Percentiles rank a stretch among this genome's conserved stretches.
phyloP scores from a whole-genome alignment of 2,329 filamentous ascomycete species.

The Dothidotthia symphoricarpi region DNA sequence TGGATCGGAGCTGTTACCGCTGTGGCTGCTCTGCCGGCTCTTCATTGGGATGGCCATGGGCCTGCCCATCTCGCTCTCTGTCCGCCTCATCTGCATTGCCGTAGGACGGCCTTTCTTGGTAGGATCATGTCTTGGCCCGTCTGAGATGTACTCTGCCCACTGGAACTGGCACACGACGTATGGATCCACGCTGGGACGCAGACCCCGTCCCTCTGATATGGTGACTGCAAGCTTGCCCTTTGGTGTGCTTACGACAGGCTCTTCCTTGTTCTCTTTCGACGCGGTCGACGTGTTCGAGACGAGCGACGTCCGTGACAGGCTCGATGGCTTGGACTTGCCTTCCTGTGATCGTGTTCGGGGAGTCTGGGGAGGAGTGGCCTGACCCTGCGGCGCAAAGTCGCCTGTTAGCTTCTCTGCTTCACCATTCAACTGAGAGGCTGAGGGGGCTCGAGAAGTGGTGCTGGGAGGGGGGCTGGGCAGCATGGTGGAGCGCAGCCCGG shows the following conservation, averaged over 20 bases:
- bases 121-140: constrained; percentile 67
- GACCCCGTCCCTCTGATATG: constrained; percentile 78
- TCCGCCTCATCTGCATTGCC: constrained; percentile 57
- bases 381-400: constrained; percentile 61
- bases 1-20: constrained; percentile 66
- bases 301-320: constrained; percentile 53
- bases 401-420: constrained; percentile 86
- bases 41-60: constrained; percentile 96
- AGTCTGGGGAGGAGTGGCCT: constrained; percentile 91
- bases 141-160: constrained; percentile 92
- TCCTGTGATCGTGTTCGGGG: constrained; percentile 79
- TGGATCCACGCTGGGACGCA: constrained; percentile 80
- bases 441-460: constrained; percentile 49
- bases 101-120: constrained; percentile 43
- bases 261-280: constrained; percentile 40
- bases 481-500: constrained; percentile 49
- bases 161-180: constrained; percentile 98
- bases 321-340: constrained; percentile 43
- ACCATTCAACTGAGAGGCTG: constrained; percentile 63
- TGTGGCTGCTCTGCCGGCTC: constrained; percentile 94
- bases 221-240: constrained; percentile 89
- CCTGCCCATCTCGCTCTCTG: constrained; percentile 76
- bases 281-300: constrained; percentile 44
- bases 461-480: constrained; percentile 51
- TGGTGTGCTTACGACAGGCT: constrained; percentile 65